Evolutionary conservation across 345 rosid species (phyloP).

Genomic region (Arabidopsis thaliana): DNA sequence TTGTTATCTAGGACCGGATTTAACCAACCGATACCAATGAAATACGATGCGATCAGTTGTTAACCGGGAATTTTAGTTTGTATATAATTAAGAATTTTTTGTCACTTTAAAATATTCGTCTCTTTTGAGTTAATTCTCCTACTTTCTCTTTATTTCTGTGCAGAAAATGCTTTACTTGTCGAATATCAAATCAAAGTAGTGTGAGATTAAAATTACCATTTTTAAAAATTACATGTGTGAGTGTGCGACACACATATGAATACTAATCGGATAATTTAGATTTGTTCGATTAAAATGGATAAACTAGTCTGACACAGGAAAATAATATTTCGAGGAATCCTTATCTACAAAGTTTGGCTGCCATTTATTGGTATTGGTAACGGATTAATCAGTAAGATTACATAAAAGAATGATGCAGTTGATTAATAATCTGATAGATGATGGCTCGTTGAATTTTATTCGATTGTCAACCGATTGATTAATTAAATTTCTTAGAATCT

Average conservation of each 20-base stretch:
- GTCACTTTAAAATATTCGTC: constrained; percentile 26
- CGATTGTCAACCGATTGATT: not conserved
- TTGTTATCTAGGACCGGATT: constrained; percentile 77
- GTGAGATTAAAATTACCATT: not conserved
- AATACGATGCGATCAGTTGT: constrained; percentile 86
- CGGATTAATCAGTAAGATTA: constrained; percentile 1
- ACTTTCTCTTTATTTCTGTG: constrained; percentile 16
- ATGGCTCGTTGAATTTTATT: not conserved
- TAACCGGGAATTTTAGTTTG: constrained; percentile 21
- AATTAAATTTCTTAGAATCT: constrained; percentile 4
- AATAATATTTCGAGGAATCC: constrained; percentile 23
- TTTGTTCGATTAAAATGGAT: constrained; percentile 22
- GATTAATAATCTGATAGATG: not conserved
- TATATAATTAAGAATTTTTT: constrained; percentile 21
- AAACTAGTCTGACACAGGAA: constrained; percentile 31
- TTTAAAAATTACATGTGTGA: not conserved
- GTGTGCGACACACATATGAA: constrained; percentile 17
- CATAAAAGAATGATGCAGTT: not conserved
- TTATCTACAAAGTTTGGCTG: constrained; percentile 44
- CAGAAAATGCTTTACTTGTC: constrained; percentile 12
- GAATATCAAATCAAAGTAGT: not conserved
- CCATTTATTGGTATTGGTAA: constrained; percentile 13
- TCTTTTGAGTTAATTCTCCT: not conserved
- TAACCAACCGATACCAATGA: constrained; percentile 74
- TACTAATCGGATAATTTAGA: not conserved